A percentile compares a stretch with the other conserved stretches of the same genome.
Conservation (phyloP, 331 rosid species). For the Acacia pycnantha region DNA sequence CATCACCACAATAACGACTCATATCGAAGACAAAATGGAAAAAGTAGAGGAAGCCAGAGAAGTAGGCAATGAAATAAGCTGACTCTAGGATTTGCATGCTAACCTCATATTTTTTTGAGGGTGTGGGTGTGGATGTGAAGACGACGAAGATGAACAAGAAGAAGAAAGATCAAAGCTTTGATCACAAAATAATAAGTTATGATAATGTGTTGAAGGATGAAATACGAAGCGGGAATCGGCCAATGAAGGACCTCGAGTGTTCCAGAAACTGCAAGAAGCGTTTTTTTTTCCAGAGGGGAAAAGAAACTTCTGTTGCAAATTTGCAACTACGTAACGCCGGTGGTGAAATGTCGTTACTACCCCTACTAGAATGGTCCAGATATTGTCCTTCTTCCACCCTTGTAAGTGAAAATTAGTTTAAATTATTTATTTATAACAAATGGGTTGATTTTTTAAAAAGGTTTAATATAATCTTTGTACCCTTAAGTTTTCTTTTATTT, state of each 20-base stretch:
- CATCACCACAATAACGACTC: background rate
- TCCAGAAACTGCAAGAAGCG: background rate
- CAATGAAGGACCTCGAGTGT: background rate
- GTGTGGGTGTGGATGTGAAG: background rate
- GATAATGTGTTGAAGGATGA: background rate
- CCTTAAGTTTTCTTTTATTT: no score
- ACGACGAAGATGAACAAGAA: background rate
- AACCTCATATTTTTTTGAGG: conserved; percentile 2
- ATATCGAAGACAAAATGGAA: background rate
- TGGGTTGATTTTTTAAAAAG: no score
- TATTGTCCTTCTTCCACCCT: background rate
- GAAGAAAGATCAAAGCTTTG: background rate
- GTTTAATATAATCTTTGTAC: no score
- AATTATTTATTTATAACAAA: no score
- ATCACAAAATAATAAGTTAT: background rate
- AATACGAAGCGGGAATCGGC: background rate
- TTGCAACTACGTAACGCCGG: background rate
- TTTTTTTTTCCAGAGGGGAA: background rate
- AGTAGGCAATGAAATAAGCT: background rate
- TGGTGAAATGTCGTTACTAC: background rate
- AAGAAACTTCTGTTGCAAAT: background rate
- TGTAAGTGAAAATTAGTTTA: no score
- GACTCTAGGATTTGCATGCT: background rate
- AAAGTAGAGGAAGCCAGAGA: background rate
- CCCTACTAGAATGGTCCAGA: background rate